Conservation (phyloP, 169 alveolate species). For the Neospora caninum region DNA sequence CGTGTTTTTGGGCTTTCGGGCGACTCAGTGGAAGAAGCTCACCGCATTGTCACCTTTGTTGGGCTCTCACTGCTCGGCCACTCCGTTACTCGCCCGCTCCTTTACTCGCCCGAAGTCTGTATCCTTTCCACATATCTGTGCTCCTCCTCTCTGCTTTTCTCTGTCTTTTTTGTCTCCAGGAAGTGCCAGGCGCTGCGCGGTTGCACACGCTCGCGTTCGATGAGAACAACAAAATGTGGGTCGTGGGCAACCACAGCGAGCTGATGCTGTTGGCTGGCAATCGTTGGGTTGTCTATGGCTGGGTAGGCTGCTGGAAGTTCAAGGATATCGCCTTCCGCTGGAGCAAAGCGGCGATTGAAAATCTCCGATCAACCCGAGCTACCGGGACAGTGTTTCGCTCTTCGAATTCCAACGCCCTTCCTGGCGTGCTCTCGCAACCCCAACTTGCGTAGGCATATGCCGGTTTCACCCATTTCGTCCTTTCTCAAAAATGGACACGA, state of each 20-base stretch:
- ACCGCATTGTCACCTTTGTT: too few species aligned
- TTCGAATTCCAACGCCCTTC: neutral
- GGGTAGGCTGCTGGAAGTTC: conserved; percentile 62
- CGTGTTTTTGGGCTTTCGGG: neutral
- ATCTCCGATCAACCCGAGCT: neutral
- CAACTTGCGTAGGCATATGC: neutral
- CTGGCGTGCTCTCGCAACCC: neutral
- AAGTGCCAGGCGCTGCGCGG: conserved; percentile 47
- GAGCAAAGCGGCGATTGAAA: conserved; percentile 12
- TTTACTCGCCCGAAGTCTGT: too few species aligned
- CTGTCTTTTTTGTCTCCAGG: neutral
- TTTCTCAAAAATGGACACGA: too few species aligned
- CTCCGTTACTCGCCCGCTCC: too few species aligned
- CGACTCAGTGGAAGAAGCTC: too few species aligned
- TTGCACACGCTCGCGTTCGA: conserved; percentile 51
- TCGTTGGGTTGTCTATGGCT: conserved; percentile 52
- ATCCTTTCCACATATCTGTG: neutral
- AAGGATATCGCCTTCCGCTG: conserved; percentile 43
- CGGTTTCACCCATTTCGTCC: too few species aligned
- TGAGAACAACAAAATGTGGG: conserved; percentile 49
- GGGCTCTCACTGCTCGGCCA: too few species aligned
- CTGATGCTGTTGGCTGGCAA: conserved; percentile 55
- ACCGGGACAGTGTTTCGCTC: neutral
- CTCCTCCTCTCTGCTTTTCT: neutral
- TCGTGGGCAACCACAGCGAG: conserved; percentile 47